Base-by-base conservation (phyloP, 139 green algal genomes). In the Micractinium conductrix region DNA sequence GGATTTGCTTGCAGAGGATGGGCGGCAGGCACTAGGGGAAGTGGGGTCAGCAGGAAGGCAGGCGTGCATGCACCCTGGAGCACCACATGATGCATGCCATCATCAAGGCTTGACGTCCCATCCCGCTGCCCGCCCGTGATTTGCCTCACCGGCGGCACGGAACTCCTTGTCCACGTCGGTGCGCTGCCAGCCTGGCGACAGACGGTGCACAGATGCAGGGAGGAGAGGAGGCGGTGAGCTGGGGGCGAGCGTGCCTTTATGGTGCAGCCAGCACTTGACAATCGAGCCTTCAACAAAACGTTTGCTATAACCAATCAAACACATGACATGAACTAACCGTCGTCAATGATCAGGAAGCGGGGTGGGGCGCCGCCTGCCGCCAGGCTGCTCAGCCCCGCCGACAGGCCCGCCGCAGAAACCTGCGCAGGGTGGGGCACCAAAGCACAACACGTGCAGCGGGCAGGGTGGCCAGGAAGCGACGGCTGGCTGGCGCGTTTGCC, bases 301-400 rank as follows among this genome's bases (percentile, higher is more conserved):
- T 9, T 22, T n/a, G 55, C 21, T 22, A 63, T 6, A n/a, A 22
- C 55, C 55, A 22, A 22, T 5, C 4, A 28, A 2, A 26, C 58
- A 37, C 58, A n/a, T n/a, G n/a, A n/a, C n/a, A n/a, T n/a, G n/a
- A n/a, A 67, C 58, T 28, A 67, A 8, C 81, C 84, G 26, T 89
- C 88, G 69, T 97, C 94, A 53, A 97, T 97, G 86, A 98, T 97
- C 38, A 97, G 88, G 28, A 94, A 81, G 33, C 88, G 88, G 0
- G 94, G 93, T 0, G 50, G 84, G 5, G 91, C 79, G 53, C 93
- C 93, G 2, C 92, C 94, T 0, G 84, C 81, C 22, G 45, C 62
- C 73, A 98, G 74, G 70, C 83, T 91, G 30, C 35, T 37, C 40
- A 99, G 85, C 0, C 96, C 96, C 53, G 96, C 79, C 28, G 91